A percentile compares a stretch with the other conserved stretches of the same genome.
phyloP scores from a whole-genome alignment of 768 basidiomycete genomes.

The Tricholoma saponaceum region DNA sequence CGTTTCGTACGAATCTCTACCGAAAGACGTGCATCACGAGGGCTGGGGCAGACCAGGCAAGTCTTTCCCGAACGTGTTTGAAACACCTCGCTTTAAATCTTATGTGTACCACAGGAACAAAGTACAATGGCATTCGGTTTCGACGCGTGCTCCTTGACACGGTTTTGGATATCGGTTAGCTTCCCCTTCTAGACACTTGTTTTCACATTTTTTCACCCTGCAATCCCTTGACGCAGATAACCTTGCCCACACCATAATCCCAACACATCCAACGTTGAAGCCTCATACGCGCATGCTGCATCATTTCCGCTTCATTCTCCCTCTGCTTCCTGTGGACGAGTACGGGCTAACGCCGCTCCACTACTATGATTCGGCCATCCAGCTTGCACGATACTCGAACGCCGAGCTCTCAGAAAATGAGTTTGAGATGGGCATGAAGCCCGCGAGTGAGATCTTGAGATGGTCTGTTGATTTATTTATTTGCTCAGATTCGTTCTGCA shows the following conservation, averaged over 20 bases:
- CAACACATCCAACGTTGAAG: constrained; percentile 62
- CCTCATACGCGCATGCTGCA: constrained; percentile 76
- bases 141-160: constrained; percentile 69
- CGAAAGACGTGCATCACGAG: constrained; percentile 58
- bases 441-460: constrained; percentile 56
- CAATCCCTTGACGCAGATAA: constrained; percentile 40
- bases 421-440: constrained; percentile 58
- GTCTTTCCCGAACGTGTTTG: constrained; percentile 9
- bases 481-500: background rate
- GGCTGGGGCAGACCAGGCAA: constrained; percentile 76
- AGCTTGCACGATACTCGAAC: constrained; percentile 60
- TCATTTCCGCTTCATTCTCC: constrained; percentile 74
- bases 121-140: constrained; percentile 58
- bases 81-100: background rate
- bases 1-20: constrained; percentile 66
- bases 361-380: constrained; percentile 75
- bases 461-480: constrained; percentile 39
- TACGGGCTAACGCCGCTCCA: constrained; percentile 66
- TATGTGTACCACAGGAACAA: constrained; percentile 39
- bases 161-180: constrained; percentile 63
- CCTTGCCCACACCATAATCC: constrained; percentile 69
- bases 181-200: background rate
- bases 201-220: background rate
- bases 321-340: constrained; percentile 55
- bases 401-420: constrained; percentile 64